These are phyloP conservation scores for Nicotiana undulata DNA, from an alignment of 257 asterid genomes.

Conservation along the genomic window DNA sequence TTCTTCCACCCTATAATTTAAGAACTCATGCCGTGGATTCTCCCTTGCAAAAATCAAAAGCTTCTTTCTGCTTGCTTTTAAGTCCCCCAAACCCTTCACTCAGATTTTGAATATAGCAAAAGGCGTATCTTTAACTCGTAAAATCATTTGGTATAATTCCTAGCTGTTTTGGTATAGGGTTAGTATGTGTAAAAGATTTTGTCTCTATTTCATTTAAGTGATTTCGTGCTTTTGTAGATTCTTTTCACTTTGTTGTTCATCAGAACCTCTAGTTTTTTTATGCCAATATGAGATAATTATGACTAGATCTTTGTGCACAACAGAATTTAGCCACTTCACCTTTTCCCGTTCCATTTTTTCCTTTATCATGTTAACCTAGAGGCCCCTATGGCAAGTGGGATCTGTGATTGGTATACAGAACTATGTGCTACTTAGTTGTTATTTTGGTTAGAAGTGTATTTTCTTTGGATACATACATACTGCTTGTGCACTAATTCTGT, in stretches of 20 bases:
- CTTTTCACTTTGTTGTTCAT: no score
- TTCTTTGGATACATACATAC: background rate
- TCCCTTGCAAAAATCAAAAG: background rate
- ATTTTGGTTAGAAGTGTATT: background rate
- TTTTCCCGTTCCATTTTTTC: background rate
- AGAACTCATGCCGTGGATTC: background rate
- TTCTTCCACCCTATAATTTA: background rate
- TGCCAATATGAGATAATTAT: background rate
- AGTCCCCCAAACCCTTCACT: background rate
- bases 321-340: no score
- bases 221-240: no score
- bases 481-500: slow-evolving; percentile 12
- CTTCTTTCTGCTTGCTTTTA: background rate
- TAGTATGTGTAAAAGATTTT: no score
- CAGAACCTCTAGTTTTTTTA: background rate
- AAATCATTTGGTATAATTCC: no score
- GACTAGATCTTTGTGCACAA: background rate
- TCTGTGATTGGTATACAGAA: background rate
- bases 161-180: no score
- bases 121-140: no score
- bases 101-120: no score
- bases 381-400: slow-evolving; percentile 1
- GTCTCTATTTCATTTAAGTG: no score
- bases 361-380: background rate
- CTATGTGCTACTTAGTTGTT: background rate